Evolutionary conservation across 2,329 filamentous ascomycete genomes (phyloP).

Genomic region (Calonectria naviculata): DNA sequence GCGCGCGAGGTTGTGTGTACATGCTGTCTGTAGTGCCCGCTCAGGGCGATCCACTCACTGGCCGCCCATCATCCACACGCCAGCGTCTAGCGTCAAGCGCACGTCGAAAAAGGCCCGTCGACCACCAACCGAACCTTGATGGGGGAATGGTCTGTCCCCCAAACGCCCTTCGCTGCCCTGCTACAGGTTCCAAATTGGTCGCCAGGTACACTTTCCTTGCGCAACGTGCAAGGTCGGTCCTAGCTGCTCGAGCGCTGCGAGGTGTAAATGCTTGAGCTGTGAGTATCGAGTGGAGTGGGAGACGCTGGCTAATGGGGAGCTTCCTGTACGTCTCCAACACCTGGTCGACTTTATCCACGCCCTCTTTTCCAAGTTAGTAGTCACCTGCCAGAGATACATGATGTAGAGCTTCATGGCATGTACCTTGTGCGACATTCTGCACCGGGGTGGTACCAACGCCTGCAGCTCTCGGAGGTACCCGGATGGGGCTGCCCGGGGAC

Average conservation of each 20-base stretch:
- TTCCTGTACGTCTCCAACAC: slow-evolving; percentile 28
- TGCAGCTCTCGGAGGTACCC: neutral
- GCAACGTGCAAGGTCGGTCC: slow-evolving; percentile 10
- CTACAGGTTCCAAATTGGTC: slow-evolving; percentile 1
- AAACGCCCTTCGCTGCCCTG: neutral
- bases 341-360: slow-evolving; percentile 36
- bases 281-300: slow-evolving; percentile 6
- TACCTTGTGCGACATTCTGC: neutral
- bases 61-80: slow-evolving; percentile 17
- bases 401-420: slow-evolving; percentile 21
- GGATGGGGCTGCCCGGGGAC: slow-evolving; percentile 1
- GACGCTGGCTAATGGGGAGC: slow-evolving; percentile 16
- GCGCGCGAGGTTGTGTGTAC: neutral
- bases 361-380: slow-evolving; percentile 14
- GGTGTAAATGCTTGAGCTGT: neutral
- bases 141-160: slow-evolving; percentile 7
- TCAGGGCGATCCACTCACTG: slow-evolving; percentile 19
- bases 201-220: neutral
- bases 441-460: neutral
- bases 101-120: neutral
- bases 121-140: slow-evolving; percentile 17
- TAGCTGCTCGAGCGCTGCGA: neutral
- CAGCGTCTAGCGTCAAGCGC: neutral
- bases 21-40: slow-evolving; percentile 20
- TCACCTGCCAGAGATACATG: slow-evolving; percentile 27